A percentile compares a stretch with the other conserved stretches of the same genome.
phyloP scores from a whole-genome alignment of 768 basidiomycete genomes.

The Fibroporia radiculosa region DNA sequence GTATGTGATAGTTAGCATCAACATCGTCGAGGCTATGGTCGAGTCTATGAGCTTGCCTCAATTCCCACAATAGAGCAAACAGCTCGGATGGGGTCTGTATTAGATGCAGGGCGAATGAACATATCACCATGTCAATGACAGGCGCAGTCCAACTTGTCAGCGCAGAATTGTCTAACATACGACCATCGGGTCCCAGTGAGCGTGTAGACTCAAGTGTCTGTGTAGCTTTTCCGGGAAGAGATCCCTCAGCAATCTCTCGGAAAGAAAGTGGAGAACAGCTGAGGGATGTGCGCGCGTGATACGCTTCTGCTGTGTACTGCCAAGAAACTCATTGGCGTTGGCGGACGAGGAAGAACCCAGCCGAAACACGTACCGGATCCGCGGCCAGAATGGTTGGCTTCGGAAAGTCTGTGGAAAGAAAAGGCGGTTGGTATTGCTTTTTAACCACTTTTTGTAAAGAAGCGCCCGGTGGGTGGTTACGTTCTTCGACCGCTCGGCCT shows the following conservation, averaged over 20 bases:
- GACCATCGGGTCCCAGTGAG: too few relatives aligned
- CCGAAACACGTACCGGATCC: slow-evolving; percentile 39
- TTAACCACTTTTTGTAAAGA: slow-evolving; percentile 5
- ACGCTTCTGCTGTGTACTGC: slow-evolving; percentile 57
- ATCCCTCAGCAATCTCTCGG: slow-evolving; percentile 51
- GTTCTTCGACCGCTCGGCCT: slow-evolving; percentile 17
- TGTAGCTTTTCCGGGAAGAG: slow-evolving; percentile 30
- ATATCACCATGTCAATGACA: slow-evolving; percentile 53
- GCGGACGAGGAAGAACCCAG: background rate
- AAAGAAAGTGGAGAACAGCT: slow-evolving; percentile 55
- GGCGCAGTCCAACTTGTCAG: background rate
- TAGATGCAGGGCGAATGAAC: slow-evolving; percentile 72
- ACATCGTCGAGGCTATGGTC: background rate
- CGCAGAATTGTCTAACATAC: too few relatives aligned
- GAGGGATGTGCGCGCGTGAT: slow-evolving; percentile 43
- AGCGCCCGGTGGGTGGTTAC: slow-evolving; percentile 11
- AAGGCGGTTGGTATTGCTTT: slow-evolving; percentile 22
- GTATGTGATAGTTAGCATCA: background rate
- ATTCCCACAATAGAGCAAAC: slow-evolving; percentile 56
- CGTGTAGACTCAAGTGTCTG: too few relatives aligned
- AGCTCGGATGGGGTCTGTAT: slow-evolving; percentile 52
- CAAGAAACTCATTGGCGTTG: background rate
- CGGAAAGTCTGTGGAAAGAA: slow-evolving; percentile 28
- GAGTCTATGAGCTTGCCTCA: slow-evolving; percentile 24
- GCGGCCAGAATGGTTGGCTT: slow-evolving; percentile 33